Base-by-base conservation (phyloP, 1,284 basidiomycete genomes). In the Pyrrhoderma lamaoense region DNA sequence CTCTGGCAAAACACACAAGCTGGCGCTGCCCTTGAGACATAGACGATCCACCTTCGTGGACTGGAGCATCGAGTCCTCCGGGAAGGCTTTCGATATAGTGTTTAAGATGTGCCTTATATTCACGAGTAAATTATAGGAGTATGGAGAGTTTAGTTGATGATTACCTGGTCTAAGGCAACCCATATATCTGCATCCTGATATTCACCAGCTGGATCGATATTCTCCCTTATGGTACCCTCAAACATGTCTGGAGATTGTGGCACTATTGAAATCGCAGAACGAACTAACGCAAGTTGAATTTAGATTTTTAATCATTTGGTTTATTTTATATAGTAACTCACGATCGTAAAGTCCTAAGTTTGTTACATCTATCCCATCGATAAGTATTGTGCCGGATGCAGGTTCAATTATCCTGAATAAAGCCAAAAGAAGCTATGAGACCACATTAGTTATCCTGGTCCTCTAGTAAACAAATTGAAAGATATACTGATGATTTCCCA, bases 381-480 rank as follows among this genome's bases (percentile, higher is more conserved):
- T 87, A 9, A 75, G 61, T 49, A 99, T 93, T 1, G 76, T 77
- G 8, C 94, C 95, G 42, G 74, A 71, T 0, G 76, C 71, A 0
- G 89, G 85, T 64, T 98, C 94, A 54, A 95, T 79, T 59, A 95
- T 87, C 1, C 88, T 77, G 72, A 89, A 88, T 0, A 91, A 62
- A 1, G 83, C 79, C 16, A 85, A 69, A 3, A 85, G 69, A 14
- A 83, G 63, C 76, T 83, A 56, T 38, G n/a, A n/a, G 19, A 44
- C 3, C 18, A 18, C 21, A 9, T 16, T 2, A 14, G 19, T 18
- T 37, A 35, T 13, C 8, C 1, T n/a, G 5, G 16, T 14, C 25
- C 25, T 7, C 38, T 0, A 4, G 25, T 53, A 7, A 21, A 42
- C 11, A 11, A 8, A 8, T 47, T 61, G 3, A 66, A 34, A 77